Conservation (phyloP, 83 land plant genomes). For the Larix sibirica region DNA sequence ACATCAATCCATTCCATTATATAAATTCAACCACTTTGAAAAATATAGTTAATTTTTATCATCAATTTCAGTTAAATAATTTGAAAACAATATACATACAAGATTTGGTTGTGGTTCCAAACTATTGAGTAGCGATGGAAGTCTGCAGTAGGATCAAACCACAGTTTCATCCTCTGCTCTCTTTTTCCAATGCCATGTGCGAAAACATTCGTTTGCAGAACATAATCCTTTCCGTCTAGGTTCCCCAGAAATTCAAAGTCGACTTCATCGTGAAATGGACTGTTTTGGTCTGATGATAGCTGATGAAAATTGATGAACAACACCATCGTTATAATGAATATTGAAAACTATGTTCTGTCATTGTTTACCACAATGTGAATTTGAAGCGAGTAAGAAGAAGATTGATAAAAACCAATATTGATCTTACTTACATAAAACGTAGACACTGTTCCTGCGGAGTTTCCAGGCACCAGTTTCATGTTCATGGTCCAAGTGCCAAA, state of each 20-base stretch:
- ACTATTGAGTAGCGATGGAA: conserved; percentile 7
- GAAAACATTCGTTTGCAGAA: conserved; percentile 13
- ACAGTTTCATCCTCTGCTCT: conserved; percentile 7
- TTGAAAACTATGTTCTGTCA: too few relatives aligned
- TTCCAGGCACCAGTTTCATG: conserved; percentile 62
- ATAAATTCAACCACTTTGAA: too few relatives aligned
- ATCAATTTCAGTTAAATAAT: too few relatives aligned
- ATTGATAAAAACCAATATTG: neutral
- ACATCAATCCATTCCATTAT: too few relatives aligned
- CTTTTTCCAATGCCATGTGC: neutral
- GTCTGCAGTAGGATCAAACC: conserved; percentile 17
- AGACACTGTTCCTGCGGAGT: conserved; percentile 74
- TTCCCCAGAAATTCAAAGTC: conserved; percentile 14
- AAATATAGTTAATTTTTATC: too few relatives aligned
- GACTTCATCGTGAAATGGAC: conserved; percentile 1
- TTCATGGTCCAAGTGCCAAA: conserved; percentile 69
- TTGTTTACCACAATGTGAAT: too few relatives aligned
- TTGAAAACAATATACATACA: neutral
- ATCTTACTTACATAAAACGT: conserved; percentile 64
- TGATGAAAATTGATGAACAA: conserved; percentile 18
- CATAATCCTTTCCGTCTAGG: neutral
- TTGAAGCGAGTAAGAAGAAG: neutral
- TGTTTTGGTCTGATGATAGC: conserved; percentile 47
- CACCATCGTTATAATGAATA: too few relatives aligned
- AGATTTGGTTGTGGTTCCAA: neutral